These are phyloP conservation scores for Arthrobotrys sinensis DNA, from an alignment of 2,329 filamentous ascomycete genomes.

Conservation along the genomic window DNA sequence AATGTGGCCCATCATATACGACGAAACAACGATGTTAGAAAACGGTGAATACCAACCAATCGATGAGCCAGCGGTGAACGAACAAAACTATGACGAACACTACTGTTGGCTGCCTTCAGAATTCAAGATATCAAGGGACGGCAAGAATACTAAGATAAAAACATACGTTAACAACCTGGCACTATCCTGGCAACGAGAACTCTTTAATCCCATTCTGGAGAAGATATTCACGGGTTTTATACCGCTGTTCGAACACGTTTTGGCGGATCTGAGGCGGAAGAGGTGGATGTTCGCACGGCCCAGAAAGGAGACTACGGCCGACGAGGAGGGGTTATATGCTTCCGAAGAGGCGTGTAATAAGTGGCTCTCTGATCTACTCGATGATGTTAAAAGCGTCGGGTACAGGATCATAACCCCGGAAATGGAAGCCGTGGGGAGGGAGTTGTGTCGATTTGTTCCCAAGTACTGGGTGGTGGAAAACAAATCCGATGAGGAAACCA, in stretches of 20 bases:
- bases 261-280: neutral
- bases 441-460: no score
- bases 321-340: no score
- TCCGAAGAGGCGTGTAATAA: no score
- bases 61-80: neutral
- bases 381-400: no score
- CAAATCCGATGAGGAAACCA: no score
- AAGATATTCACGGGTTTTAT: slow-evolving; percentile 3
- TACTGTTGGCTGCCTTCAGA: neutral
- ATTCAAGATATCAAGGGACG: neutral
- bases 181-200: no score
- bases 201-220: neutral
- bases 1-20: slow-evolving; percentile 75
- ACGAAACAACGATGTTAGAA: slow-evolving; percentile 60
- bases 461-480: no score
- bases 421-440: no score
- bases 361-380: no score
- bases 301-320: no score
- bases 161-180: neutral
- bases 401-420: no score
- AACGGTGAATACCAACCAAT: neutral
- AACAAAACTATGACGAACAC: neutral
- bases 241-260: neutral
- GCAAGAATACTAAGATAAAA: no score
- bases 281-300: neutral